Evolutionary conservation across 2,329 filamentous ascomycete species (phyloP), one percentile per base, ranked within the genome.

Genomic region (Clonostachys sp.): DNA sequence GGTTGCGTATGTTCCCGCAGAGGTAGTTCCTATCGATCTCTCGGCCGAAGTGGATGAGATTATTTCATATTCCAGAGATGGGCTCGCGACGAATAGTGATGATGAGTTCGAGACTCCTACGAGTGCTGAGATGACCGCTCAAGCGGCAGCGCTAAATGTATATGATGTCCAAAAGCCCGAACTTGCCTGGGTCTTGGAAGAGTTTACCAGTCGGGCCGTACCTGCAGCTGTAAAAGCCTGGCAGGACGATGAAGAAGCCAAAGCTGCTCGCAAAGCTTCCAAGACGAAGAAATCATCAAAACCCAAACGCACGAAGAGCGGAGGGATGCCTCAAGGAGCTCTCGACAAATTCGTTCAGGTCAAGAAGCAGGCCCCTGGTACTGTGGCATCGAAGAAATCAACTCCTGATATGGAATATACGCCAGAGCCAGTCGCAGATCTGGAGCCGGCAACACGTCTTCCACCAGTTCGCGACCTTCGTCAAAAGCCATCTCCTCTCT

Each of bases 11-110:
- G 73, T 85, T 5, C 94, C 94, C 0, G 75, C 82, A 3, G 78
- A 87, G 33, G 76, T 96, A 14, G 89, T 96, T 3, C 83, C 83
- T 1, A 77, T 97, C 38, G 83, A 95, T 57, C 68, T 96, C 20
- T 78, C 82, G 12, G 73, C 76, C 1, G 91, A 96, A 60, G 78
- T 82, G 33, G 84, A 88, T 14, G 81, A 81, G 50, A 71, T 73
- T 2, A 73, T 78, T 4, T 52, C 62, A 1, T 75, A 67, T 52
- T 75, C 72, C 2, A 72, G 81, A 30, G 71, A 71, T 42, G 80
- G 79, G 0, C 62, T 84, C 13, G 80, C 81, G 3, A 70, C 83
- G n/a, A 81, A 81, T 52, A 85, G 89, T 46, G 83, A 88, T 36
- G 84, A 88, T 10, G 69, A 80, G 13, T 74, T 74, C 1, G 74